A percentile compares a stretch with the other conserved stretches of the same genome.
Evolutionary conservation across 306 rosid genomes (phyloP).

Genomic region (Sechiopsis laciniata): DNA sequence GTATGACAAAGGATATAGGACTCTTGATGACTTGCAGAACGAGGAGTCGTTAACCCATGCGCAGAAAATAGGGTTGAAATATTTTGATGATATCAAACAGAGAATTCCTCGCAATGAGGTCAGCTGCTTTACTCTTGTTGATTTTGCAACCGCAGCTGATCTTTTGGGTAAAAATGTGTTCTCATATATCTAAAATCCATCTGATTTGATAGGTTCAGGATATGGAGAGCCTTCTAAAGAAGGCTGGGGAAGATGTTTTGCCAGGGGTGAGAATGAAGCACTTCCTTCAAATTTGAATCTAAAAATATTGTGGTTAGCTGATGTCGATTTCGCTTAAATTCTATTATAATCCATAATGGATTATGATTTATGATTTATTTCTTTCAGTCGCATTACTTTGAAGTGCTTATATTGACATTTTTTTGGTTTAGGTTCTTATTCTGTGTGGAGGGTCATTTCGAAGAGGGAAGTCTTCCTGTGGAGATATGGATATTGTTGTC

Average conservation of each 20-base stretch:
- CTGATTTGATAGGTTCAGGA: slow-evolving; percentile 61
- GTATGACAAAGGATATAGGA: slow-evolving; percentile 76
- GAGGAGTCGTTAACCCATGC: slow-evolving; percentile 59
- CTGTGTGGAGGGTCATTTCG: slow-evolving; percentile 92
- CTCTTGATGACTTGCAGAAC: slow-evolving; percentile 63
- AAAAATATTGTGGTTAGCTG: background rate
- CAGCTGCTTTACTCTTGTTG: slow-evolving; percentile 9
- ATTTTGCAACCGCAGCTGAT: slow-evolving; percentile 13
- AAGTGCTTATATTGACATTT: slow-evolving; percentile 3
- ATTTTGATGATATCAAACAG: slow-evolving; percentile 75
- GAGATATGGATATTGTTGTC: slow-evolving; percentile 81
- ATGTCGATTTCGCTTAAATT: background rate
- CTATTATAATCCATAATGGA: background rate
- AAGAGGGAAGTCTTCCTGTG: slow-evolving; percentile 88
- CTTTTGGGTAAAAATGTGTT: background rate
- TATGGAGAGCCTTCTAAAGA: slow-evolving; percentile 64
- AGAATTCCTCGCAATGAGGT: slow-evolving; percentile 89
- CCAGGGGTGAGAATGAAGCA: slow-evolving; percentile 52
- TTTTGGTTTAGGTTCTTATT: slow-evolving; percentile 45
- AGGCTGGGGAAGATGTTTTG: slow-evolving; percentile 65
- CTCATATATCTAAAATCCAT: slow-evolving; percentile 1
- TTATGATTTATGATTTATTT: background rate
- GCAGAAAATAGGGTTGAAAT: slow-evolving; percentile 79
- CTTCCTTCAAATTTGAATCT: slow-evolving; percentile 12
- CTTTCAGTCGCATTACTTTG: background rate